Base-by-base conservation (phyloP, 352 stramenopile genomes). In the Globisporangium yorkense region DNA sequence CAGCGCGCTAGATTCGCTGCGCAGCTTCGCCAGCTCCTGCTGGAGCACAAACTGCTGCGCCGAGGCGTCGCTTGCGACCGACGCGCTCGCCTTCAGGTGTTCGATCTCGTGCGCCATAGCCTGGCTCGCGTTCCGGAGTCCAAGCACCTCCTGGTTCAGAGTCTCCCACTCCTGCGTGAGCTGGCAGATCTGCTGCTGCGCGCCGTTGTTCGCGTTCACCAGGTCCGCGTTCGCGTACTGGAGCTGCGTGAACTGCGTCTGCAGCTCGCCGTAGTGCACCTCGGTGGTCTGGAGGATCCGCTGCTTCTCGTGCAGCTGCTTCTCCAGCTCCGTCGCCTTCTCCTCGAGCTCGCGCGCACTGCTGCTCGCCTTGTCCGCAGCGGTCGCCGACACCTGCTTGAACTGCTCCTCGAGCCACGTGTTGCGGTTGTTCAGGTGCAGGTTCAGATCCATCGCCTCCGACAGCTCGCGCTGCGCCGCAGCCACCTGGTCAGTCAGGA, bases 371-470 rank as follows among this genome's bases (percentile, higher is more conserved):
- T 41, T 44, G 21, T 69, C 63, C 7, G 66, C 61, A 20, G 18
- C 43, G 66, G 51, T 70, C 50, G 37, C 67, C 29, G 65, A 69
- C 10, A 88, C 55, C 54, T 79, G 60, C 33, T 75, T 66, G 56
- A 84, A 78, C 54, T 91, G 76, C 33, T 91, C 82, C 57, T 94
- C 84, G 0, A 94, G 68, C 72, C 71, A 88, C 44, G 75, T 77
- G 61, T 91, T 92, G 27, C 75, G 84, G 55, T 87, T 87, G 62
- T 75, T 92, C 47, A 94, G 57, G 31, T 90, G 76, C 29, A 92
- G 61, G 43, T 92, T 92, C 53, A 94, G 51, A 24, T 92, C 78
- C 82, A 94, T 92, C 4, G 82, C 78, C 20, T 91, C 78, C n/a
- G 80, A 88, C 7, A 94, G 65, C 58, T 92, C 82, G 35, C 71